phyloP scores from a whole-genome alignment of 2,329 filamentous ascomycete species.

The Phialophora macrospora region DNA sequence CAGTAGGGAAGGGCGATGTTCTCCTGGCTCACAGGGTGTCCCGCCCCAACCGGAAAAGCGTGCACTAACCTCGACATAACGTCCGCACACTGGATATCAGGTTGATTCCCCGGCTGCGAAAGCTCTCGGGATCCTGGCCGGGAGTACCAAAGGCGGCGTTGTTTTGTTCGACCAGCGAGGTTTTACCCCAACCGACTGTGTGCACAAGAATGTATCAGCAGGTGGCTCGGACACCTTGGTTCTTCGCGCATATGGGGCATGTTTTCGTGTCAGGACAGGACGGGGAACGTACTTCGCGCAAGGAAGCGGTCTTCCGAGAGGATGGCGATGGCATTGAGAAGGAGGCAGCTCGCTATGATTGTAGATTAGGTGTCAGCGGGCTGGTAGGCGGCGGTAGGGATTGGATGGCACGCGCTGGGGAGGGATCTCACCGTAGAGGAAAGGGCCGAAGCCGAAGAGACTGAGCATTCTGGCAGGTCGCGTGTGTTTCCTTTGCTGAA shows the following conservation, averaged over 20 bases:
- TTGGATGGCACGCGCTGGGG: background rate
- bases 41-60: background rate
- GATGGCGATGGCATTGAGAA: constrained; percentile 91
- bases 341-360: constrained; percentile 57
- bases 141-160: constrained; percentile 79
- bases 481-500: background rate
- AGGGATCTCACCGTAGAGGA: constrained; percentile 39
- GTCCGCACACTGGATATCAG: constrained; percentile 71
- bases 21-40: background rate
- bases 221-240: background rate
- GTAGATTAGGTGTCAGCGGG: constrained; percentile 18
- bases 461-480: constrained; percentile 37
- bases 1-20: background rate
- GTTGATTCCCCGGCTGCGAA: constrained; percentile 86
- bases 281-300: constrained; percentile 61
- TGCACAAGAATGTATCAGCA: constrained; percentile 24
- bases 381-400: background rate
- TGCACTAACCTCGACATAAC: constrained; percentile 30
- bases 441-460: constrained; percentile 42
- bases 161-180: constrained; percentile 44
- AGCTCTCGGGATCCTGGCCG: constrained; percentile 69
- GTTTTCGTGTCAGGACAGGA: background rate
- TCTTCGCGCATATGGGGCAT: background rate
- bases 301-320: constrained; percentile 95
- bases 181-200: constrained; percentile 77